phyloP scores from a whole-genome alignment of 108 stramenopile species.

The Nitzschia sp. region DNA sequence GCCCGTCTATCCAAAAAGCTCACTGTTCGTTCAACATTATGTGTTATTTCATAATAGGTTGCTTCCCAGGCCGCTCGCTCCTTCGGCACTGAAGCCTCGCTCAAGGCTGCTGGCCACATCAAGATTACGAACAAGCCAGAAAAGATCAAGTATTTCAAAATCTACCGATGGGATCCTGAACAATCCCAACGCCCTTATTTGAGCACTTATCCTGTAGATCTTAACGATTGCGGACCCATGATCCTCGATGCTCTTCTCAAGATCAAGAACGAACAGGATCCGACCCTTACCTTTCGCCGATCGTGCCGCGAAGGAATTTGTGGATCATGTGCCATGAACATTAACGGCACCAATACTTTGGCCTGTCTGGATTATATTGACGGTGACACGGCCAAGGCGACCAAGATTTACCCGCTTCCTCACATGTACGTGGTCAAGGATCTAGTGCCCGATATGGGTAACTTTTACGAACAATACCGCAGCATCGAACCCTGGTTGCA shows the following conservation, averaged over 20 bases:
- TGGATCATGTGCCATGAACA: conserved; percentile 99
- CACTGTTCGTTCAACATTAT: too few relatives aligned
- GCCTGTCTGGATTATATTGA: conserved; percentile 97
- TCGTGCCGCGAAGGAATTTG: conserved; percentile 99
- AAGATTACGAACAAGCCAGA: conserved; percentile 40
- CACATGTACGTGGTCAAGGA: conserved; percentile 99
- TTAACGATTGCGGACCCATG: conserved; percentile 97
- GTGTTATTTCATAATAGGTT: too few relatives aligned
- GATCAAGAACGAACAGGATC: conserved; percentile 97
- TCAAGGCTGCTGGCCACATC: conserved; percentile 45
- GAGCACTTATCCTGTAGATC: conserved; percentile 93
- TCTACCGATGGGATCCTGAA: conserved; percentile 99
- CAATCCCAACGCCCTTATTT: conserved; percentile 83
- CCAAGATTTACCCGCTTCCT: conserved; percentile 96
- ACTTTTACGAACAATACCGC: conserved; percentile 98
- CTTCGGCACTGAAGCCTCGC: conserved; percentile 31
- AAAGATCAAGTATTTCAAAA: conserved; percentile 94
- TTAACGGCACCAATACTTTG: conserved; percentile 95
- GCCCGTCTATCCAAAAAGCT: too few relatives aligned
- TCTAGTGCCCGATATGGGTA: conserved; percentile 97
- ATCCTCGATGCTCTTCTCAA: conserved; percentile 97
- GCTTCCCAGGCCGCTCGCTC: conserved; percentile 9
- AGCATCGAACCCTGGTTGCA: conserved; percentile 99
- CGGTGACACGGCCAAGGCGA: conserved; percentile 59
- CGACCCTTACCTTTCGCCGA: conserved; percentile 95